These are phyloP conservation scores for Diaporthe aspalathi DNA, from an alignment of 2,329 filamentous ascomycete genomes.

Conservation along the genomic window DNA sequence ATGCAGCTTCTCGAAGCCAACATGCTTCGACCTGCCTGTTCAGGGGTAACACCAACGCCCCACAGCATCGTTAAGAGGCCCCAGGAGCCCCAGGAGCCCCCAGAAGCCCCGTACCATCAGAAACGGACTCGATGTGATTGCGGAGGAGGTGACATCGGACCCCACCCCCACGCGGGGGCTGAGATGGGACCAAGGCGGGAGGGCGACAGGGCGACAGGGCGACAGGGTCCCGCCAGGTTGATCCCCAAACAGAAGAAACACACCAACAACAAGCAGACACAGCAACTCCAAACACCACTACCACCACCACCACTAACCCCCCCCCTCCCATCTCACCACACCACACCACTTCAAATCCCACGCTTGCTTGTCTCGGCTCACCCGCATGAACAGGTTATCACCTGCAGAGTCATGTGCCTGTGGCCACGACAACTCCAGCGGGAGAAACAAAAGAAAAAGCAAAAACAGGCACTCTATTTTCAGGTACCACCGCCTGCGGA, in stretches of 20 bases:
- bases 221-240: not conserved
- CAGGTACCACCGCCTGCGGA: not conserved
- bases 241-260: not conserved
- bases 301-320: not conserved
- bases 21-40: not conserved
- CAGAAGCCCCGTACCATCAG: not conserved
- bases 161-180: slow-evolving; percentile 21
- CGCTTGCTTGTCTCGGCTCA: slow-evolving; percentile 21
- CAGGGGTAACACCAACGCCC: not conserved
- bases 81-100: no score
- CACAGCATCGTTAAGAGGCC: not conserved
- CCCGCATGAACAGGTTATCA: slow-evolving; percentile 28
- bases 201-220: not conserved
- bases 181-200: not conserved
- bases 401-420: slow-evolving; percentile 26
- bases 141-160: slow-evolving; percentile 18
- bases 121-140: slow-evolving; percentile 11
- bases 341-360: not conserved
- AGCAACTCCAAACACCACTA: no score
- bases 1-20: not conserved
- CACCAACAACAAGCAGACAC: not conserved
- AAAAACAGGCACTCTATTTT: not conserved
- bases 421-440: not conserved
- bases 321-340: not conserved
- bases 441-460: not conserved